Evolutionary conservation across 352 stramenopile genomes (phyloP), one percentile per base, ranked within the genome.

Genomic region (Globisporangium megalacanthum): DNA sequence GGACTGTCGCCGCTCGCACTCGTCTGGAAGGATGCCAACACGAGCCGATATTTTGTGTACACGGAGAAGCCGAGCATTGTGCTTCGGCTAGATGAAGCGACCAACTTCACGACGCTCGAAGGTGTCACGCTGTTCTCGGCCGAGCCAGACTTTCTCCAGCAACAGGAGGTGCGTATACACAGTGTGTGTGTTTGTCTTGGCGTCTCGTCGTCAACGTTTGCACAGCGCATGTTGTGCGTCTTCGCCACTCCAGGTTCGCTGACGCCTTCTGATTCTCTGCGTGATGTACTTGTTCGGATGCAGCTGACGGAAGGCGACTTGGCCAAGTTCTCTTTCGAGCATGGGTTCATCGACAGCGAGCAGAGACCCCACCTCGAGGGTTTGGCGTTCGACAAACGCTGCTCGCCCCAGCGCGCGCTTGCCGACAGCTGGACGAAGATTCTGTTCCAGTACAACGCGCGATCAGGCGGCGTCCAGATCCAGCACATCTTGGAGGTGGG

Each of bases 381-480:
- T n/a, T 53, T 94, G 31, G 50, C 52, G 14, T 92, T 92, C 56
- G 58, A 85, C 25, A 88, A 82, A 46, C 75, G 84, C 14, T 95
- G 84, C 49, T 95, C 86, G 14, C 76, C 84, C 14, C 84, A 94
- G 52, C 77, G 86, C 25, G 86, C 83, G 3, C 72, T 95, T 22
- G 75, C 86, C 1, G 86, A 95, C 53, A 95, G 86, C 62, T 95
- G 86, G 86, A 95, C 86, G 22, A 95, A 95, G 58, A 89, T 93
- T 62, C 58, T 90, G 45, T 93, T 93, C 58, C 83, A 93, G 60
- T 85, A 76, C 54, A 81, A 86, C 22, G 79, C 79, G n/a, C 72
- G 75, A 10, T 78, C 66, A 6, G 74, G 75, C 29, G 79, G 81
- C 6, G 48, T 92, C n/a, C 70, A 69, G 15, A 83, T 93, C 37